Base-by-base conservation (phyloP, 306 rosid genomes). In the Ormosia emarginata region DNA sequence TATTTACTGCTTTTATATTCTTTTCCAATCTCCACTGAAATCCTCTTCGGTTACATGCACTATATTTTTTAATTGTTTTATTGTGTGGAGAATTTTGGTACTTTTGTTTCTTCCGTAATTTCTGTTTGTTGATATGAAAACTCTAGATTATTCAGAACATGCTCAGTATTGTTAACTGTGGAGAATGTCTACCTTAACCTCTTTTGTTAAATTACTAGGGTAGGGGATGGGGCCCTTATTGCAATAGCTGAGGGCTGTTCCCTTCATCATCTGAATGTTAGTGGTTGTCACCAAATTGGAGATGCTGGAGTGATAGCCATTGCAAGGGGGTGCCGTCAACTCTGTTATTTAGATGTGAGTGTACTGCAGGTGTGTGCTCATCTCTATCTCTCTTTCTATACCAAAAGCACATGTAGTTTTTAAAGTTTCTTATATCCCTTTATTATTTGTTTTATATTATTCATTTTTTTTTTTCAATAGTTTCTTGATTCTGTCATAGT, bases 201-300 rank as follows among this genome's bases (percentile, higher is more conserved):
- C 44, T 47, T 24, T 71, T 24, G 11, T 53, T 68, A 62, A 71
- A 76, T 81, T 74, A 56, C 66, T 75, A 95, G 99, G 92, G 96
- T 95, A 41, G 99, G 98, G 8, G 94, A 95, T 84, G 96, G 64
- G 81, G 99, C 96, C 65, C 97, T 95, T 79, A 86, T 90, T 73
- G 89, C 98, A 78, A 74, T 95, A 84, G 94, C 96, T 72, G 81
- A 79, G 73, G 93, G 98, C 32, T 87, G 93, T 89, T 90, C 92
- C 67, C 93, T 95, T 66, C 90, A 90, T 15, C 73, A 86, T 85
- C 89, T 95, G 71, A 95, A 95, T 78, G 97, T 95, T 68, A 95
- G 99, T 74, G 99, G 98, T 79, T 95, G 99, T 90, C 96, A 92
- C 75, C 94, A 90, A 74, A 90, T 95, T 24, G 97, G 97, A 40